Conservation (phyloP, 2,329 filamentous ascomycete genomes). For the Monilinia fructicola region DNA sequence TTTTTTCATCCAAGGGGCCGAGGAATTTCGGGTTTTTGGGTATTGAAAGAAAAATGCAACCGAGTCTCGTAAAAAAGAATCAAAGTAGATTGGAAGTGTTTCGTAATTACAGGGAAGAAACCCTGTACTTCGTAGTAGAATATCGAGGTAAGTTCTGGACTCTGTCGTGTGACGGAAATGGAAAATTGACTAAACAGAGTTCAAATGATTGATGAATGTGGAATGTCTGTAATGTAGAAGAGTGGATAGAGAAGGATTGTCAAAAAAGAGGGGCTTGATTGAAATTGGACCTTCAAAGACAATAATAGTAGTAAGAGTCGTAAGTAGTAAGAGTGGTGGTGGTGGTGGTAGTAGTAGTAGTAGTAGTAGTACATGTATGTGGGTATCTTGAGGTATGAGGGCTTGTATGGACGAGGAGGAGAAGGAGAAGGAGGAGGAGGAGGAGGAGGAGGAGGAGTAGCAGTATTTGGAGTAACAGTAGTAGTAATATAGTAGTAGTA, state of each 20-base stretch:
- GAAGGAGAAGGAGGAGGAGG: no score
- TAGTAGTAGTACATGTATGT: not conserved
- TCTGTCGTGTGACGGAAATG: slow-evolving; percentile 12
- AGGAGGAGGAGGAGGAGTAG: no score
- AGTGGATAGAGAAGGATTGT: slow-evolving; percentile 11
- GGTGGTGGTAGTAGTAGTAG: no score
- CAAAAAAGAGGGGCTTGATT: slow-evolving; percentile 9
- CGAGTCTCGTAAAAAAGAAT: slow-evolving; percentile 13
- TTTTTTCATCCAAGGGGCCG: not conserved
- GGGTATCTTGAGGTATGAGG: no score
- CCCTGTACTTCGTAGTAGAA: slow-evolving; percentile 4
- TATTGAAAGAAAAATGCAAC: slow-evolving; percentile 11
- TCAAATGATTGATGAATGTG: slow-evolving; percentile 15
- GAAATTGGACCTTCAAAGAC: not conserved
- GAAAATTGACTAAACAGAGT: slow-evolving; percentile 12
- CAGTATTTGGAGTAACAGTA: no score
- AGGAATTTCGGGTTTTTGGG: slow-evolving; percentile 1
- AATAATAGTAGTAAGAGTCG: not conserved
- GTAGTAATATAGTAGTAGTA: no score
- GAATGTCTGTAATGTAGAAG: not conserved
- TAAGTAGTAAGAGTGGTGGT: no score
- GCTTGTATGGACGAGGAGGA: no score
- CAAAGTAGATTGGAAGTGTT: slow-evolving; percentile 17
- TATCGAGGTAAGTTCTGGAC: slow-evolving; percentile 19
- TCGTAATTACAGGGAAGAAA: slow-evolving; percentile 10